These are phyloP conservation scores for Gentiana straminea DNA, from an alignment of 257 asterid genomes.

Conservation along the genomic window DNA sequence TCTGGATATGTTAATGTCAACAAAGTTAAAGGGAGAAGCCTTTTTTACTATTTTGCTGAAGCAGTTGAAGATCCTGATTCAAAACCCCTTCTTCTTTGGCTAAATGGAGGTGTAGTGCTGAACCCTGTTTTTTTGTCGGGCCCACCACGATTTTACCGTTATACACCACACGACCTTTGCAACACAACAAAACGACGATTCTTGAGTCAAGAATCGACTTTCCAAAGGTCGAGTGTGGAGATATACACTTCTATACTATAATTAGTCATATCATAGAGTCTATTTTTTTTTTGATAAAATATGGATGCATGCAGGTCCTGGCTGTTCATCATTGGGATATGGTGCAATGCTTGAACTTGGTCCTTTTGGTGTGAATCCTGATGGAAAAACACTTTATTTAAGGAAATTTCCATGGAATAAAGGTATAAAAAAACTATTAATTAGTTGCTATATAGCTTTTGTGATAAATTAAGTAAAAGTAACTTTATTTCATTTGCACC, in stretches of 20 bases:
- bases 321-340: conserved; percentile 35
- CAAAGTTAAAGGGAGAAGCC: conserved; percentile 20
- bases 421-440: conserved; percentile 10
- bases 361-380: conserved; percentile 33
- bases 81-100: conserved; percentile 35
- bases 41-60: conserved; percentile 30
- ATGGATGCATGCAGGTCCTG: conserved; percentile 24
- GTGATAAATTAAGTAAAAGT: too few relatives aligned
- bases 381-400: conserved; percentile 29
- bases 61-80: conserved; percentile 20
- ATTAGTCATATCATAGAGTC: too few relatives aligned
- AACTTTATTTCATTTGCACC: too few relatives aligned
- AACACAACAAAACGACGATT: too few relatives aligned
- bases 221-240: too few relatives aligned
- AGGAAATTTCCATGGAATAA: conserved; percentile 31
- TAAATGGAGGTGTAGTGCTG: conserved; percentile 29
- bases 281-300: too few relatives aligned
- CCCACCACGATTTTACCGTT: too few relatives aligned
- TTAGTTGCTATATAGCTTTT: too few relatives aligned
- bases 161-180: too few relatives aligned
- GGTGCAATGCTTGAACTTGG: conserved; percentile 36
- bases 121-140: too few relatives aligned
- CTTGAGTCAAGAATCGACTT: too few relatives aligned
- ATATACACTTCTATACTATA: too few relatives aligned
- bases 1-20: conserved; percentile 30